Evolutionary conservation across 495 filamentous ascomycete genomes (phyloP), one percentile per base, ranked within the genome.

Genomic region (Amniculicola lignicola): DNA sequence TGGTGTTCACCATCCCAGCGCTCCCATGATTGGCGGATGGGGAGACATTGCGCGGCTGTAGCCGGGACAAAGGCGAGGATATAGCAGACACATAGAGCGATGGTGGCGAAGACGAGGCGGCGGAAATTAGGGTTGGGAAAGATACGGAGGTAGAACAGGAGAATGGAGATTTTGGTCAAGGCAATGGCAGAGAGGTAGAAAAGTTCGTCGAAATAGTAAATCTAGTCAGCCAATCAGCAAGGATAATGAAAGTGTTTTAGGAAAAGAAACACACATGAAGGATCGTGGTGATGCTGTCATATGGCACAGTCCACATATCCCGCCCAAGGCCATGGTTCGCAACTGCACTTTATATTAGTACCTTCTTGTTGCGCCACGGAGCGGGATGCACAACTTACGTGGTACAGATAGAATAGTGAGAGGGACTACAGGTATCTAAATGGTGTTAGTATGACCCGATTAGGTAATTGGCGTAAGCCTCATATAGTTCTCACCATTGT

Each of bases 131-230:
- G 64, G 36, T 50, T 59, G 6, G 72, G 72, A 50, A 80, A 78
- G 38, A 79, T 71, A 31, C 76, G 75, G 6, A 80, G 65, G 66
- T 76, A 78, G 61, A 79, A 73, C 57, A 79, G 65, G 14, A 79
- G 70, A 57, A 80, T 73, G 10, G 74, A 77, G 33, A 74, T 60
- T 23, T 76, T 76, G 23, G 73, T 66, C 18, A 73, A 48, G 60
- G 67, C 70, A 27, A 72, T 66, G 2, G 70, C 62, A 12, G 58
- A 43, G 15, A 70, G 68, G 63, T 77, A 77, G 38, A 74, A 41
- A 0, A 41, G 27, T 24, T 59, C 59, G 35, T 57, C 60, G 25
- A 54, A 63, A 33, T 59, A 63, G 25, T 59, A 63, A 14, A 63
- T 51, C 60, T 59, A 24, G 11, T 39, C 4, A 46, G 46, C 15